phyloP scores from a whole-genome alignment of 2,329 filamentous ascomycete species.

The Colletotrichum truncatum region DNA sequence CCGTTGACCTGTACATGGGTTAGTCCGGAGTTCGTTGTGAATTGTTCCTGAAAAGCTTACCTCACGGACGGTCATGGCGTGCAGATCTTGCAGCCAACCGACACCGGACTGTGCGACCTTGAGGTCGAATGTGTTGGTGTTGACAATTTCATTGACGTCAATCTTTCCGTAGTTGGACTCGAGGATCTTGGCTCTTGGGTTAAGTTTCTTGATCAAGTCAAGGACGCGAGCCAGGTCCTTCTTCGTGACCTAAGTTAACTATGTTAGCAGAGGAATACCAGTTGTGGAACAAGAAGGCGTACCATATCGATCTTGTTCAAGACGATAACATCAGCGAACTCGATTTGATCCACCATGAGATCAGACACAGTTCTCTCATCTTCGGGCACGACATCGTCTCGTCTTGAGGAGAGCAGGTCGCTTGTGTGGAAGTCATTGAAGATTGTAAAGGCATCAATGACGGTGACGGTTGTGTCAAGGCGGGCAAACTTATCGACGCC shows the following conservation, averaged over 20 bases:
- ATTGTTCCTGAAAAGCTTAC: conserved; percentile 41
- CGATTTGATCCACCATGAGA: conserved; percentile 80
- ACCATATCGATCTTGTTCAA: conserved; percentile 77
- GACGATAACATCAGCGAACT: conserved; percentile 79
- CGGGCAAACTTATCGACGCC: conserved; percentile 72
- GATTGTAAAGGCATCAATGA: conserved; percentile 78
- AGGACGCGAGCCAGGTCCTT: conserved; percentile 55
- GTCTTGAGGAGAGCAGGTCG: conserved; percentile 72
- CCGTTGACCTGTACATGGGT: conserved; percentile 47
- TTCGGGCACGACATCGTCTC: conserved; percentile 69
- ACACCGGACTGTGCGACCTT: conserved; percentile 70
- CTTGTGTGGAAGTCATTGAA: conserved; percentile 77
- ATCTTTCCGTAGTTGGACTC: conserved; percentile 68
- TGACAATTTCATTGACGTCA: conserved; percentile 70
- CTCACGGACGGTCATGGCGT: conserved; percentile 72
- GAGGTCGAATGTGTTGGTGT: conserved; percentile 72
- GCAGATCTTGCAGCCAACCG: conserved; percentile 76
- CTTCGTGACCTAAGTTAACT: conserved; percentile 43
- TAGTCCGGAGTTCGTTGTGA: neutral
- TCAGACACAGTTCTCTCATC: conserved; percentile 80
- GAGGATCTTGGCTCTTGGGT: conserved; percentile 72
- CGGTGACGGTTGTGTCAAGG: conserved; percentile 77
- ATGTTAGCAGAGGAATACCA: neutral
- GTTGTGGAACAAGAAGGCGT: neutral
- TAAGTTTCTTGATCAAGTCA: conserved; percentile 67